Conservation (phyloP, 2,329 filamentous ascomycete genomes). For the Cladosporium colombiae region DNA sequence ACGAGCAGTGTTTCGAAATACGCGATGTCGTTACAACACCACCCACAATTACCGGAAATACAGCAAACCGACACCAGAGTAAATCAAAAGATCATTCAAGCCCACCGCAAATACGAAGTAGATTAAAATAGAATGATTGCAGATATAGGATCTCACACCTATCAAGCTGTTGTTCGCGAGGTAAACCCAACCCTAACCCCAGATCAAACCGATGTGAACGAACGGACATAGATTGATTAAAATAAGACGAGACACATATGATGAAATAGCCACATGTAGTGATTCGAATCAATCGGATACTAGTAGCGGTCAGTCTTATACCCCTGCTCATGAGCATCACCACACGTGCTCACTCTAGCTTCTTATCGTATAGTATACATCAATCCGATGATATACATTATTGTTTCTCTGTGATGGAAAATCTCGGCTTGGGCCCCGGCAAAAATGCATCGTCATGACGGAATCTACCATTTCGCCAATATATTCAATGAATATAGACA, state of each 20-base stretch:
- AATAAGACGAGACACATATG: neutral
- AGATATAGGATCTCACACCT: neutral
- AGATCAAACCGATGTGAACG: neutral
- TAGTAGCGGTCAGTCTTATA: neutral
- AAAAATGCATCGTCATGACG: neutral
- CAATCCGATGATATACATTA: neutral
- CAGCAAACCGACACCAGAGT: neutral
- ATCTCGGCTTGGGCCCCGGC: too few relatives aligned
- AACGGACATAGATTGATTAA: neutral
- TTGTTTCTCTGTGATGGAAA: neutral
- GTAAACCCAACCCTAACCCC: neutral
- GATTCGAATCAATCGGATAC: neutral
- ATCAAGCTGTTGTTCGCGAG: too few relatives aligned
- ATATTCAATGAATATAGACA: neutral
- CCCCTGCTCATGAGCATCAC: neutral
- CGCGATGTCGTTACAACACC: too few relatives aligned
- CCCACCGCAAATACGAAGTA: neutral
- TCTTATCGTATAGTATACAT: neutral
- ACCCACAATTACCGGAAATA: neutral
- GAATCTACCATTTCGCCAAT: neutral
- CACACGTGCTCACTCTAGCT: neutral
- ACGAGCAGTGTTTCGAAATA: too few relatives aligned
- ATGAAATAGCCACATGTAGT: neutral
- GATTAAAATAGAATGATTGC: neutral
- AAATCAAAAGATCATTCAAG: rapidly evolving